Evolutionary conservation across 2,329 filamentous ascomycete genomes (phyloP).

Genomic region (Coniella vitis): DNA sequence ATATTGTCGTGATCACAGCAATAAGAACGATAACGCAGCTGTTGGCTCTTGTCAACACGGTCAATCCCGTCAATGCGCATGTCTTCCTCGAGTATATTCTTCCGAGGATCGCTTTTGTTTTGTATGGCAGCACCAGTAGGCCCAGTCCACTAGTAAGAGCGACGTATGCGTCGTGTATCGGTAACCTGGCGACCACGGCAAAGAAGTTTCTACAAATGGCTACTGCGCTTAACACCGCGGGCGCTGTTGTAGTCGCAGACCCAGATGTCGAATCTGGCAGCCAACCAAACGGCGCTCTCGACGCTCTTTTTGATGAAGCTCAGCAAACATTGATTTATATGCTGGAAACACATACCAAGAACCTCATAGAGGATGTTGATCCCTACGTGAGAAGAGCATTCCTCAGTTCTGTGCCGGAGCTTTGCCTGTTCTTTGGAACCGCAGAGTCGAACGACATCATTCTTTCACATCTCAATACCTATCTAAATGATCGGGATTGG

Average conservation of each 20-base stretch:
- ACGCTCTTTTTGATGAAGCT: slow-evolving; percentile 83
- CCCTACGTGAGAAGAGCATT: slow-evolving; percentile 85
- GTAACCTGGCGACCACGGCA: slow-evolving; percentile 80
- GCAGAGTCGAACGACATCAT: slow-evolving; percentile 94
- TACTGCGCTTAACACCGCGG: slow-evolving; percentile 77
- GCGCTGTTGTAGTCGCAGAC: slow-evolving; percentile 69
- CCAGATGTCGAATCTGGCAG: slow-evolving; percentile 70
- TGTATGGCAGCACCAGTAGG: slow-evolving; percentile 40
- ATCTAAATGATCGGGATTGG: slow-evolving; percentile 95
- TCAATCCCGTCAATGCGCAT: slow-evolving; percentile 70
- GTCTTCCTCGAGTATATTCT: slow-evolving; percentile 63
- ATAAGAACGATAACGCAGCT: slow-evolving; percentile 84
- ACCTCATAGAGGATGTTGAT: slow-evolving; percentile 79
- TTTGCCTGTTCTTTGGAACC: slow-evolving; percentile 93
- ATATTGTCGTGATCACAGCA: slow-evolving; percentile 79
- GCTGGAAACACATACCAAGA: slow-evolving; percentile 84
- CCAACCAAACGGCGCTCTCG: slow-evolving; percentile 63
- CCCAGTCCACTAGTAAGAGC: slow-evolving; percentile 70
- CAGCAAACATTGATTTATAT: slow-evolving; percentile 73
- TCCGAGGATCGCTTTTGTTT: slow-evolving; percentile 51
- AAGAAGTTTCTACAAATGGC: slow-evolving; percentile 84
- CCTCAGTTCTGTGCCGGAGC: slow-evolving; percentile 78
- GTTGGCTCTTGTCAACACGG: slow-evolving; percentile 77
- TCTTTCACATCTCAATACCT: slow-evolving; percentile 91
- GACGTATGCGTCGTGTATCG: slow-evolving; percentile 88